Base-by-base conservation (phyloP, 495 filamentous ascomycete genomes). In the Neohortaea acidophila region DNA sequence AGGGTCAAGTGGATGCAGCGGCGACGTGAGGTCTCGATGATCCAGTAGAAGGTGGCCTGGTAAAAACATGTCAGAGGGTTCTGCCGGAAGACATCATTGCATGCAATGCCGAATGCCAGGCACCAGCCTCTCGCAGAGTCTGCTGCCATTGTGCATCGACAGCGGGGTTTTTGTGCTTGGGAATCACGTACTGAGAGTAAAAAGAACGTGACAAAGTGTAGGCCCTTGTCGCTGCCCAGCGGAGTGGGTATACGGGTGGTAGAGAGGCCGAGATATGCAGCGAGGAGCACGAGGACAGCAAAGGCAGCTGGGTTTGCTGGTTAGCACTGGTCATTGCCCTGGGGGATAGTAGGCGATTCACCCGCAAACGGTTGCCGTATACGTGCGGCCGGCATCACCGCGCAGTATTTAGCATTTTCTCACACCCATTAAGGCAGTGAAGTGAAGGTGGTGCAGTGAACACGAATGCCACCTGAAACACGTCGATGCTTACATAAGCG, bases 201-300 rank as follows among this genome's bases (percentile, higher is more conserved):
- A 72, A 94, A 91, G 66, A 99, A 94, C 44, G 80, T 82, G 33
- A 87, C 30, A 52, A 84, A 65, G 58, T 96, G 91, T 19, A 99
- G 73, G 55, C 81, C 64, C 60, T 94, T 94, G 70, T 94, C 85
- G 67, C 86, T 84, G 32, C 59, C 53, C 24, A 49, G 48, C 43
- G 56, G 59, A 12, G 36, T 22, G 3, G 59, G 58, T 34, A 63
- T 46, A 31, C 48, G 43, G 29, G 49, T 56, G n/a, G 66, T 61
- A 18, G 69, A 63, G 26, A 93, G 77, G 40, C 82, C 83, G 46
- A 80, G 64, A 59, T 89, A 93, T 40, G 64, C 83, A 26, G 86
- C 69, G 31, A 79, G 55, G 36, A 92, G 63, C 50, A 80, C 61
- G 51, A 94, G 70, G 54, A 79, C 65, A 62, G 75, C 53, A 57